Conservation (phyloP, 441 rosid species). For the Erodium moschatum region DNA sequence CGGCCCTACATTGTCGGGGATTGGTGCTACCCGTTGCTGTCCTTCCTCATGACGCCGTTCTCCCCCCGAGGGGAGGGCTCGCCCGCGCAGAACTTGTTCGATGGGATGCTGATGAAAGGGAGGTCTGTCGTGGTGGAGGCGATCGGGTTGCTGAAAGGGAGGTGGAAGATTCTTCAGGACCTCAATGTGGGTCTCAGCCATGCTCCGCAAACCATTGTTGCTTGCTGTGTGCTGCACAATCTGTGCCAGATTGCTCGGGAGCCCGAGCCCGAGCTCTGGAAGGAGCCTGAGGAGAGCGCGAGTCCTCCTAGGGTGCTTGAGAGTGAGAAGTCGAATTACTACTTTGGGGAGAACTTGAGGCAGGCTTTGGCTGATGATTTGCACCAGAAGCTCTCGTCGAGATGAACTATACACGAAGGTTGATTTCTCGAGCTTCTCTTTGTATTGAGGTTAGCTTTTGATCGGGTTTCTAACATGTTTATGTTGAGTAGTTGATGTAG, state of each 20-base stretch:
- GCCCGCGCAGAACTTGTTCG: conserved; percentile 79
- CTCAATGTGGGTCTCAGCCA: conserved; percentile 82
- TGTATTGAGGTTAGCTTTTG: conserved; percentile 18
- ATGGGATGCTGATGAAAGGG: conserved; percentile 94
- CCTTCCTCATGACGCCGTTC: conserved; percentile 83
- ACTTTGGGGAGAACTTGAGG: conserved; percentile 72
- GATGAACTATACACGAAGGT: conserved; percentile 35
- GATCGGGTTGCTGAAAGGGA: conserved; percentile 66
- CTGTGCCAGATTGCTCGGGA: conserved; percentile 87
- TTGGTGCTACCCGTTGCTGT: conserved; percentile 81
- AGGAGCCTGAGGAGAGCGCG: conserved; percentile 77
- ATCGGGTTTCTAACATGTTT: conserved; percentile 18
- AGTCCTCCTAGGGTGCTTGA: conserved; percentile 59
- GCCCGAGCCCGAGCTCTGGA: conserved; percentile 85
- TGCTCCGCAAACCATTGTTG: conserved; percentile 90
- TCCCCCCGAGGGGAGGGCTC: conserved; percentile 65
- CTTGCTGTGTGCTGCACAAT: conserved; percentile 91
- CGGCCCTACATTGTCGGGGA: conserved; percentile 86
- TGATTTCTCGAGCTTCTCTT: conserved; percentile 10
- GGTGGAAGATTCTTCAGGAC: conserved; percentile 93
- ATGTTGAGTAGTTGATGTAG: not conserved
- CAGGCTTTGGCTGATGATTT: conserved; percentile 91
- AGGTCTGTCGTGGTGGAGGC: conserved; percentile 87
- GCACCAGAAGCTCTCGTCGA: conserved; percentile 77
- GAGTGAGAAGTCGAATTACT: conserved; percentile 69